phyloP scores from a whole-genome alignment of 352 stramenopile genomes.

The Phytophthora foliorum region DNA sequence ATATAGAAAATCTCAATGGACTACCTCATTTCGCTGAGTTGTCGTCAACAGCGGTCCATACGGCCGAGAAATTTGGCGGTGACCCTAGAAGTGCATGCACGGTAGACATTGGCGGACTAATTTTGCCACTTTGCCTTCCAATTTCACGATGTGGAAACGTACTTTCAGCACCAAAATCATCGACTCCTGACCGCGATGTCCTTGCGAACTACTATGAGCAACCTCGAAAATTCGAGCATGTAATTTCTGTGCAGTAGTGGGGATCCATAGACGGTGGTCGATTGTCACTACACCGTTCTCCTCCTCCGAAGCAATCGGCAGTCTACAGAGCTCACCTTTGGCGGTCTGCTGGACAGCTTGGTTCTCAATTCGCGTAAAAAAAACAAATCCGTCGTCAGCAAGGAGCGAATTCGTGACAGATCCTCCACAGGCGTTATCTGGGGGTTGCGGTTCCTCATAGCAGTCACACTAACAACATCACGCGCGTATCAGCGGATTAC shows the following conservation, averaged over 20 bases:
- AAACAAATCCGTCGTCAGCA: slow-evolving; percentile 5
- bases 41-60: slow-evolving; percentile 6
- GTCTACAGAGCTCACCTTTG: neutral
- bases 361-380: neutral
- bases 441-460: neutral
- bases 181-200: slow-evolving; percentile 18
- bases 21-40: slow-evolving; percentile 2
- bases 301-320: neutral
- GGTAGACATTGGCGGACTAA: slow-evolving; percentile 10
- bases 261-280: neutral
- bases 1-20: slow-evolving; percentile 15
- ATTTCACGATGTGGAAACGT: slow-evolving; percentile 2
- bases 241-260: neutral
- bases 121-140: slow-evolving; percentile 1
- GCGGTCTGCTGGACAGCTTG: neutral
- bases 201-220: slow-evolving; percentile 9
- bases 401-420: neutral
- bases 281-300: neutral
- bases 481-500: neutral
- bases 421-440: neutral
- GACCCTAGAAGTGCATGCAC: slow-evolving; percentile 19
- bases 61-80: slow-evolving; percentile 6
- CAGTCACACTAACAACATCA: neutral
- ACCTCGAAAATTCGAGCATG: slow-evolving; percentile 15
- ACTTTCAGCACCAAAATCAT: slow-evolving; percentile 4